Conservation (phyloP, 106 monocot species). For the Dioscorea alata region DNA sequence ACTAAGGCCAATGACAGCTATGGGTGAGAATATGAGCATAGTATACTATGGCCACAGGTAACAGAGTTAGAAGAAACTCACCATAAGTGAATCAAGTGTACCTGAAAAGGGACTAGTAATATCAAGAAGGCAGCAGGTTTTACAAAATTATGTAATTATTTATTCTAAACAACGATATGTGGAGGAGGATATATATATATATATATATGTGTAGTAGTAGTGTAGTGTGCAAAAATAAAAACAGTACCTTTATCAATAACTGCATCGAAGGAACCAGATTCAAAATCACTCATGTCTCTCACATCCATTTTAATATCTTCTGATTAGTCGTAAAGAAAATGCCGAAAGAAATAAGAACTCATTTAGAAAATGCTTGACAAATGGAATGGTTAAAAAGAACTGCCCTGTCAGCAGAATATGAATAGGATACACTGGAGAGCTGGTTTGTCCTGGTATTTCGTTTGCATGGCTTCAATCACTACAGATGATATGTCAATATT, state of each 20-base stretch:
- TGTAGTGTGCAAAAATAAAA: neutral
- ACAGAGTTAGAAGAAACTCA: slow-evolving; percentile 37
- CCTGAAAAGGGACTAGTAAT: slow-evolving; percentile 45
- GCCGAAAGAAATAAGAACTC: neutral
- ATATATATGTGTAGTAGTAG: too few species aligned
- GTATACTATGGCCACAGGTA: slow-evolving; percentile 9
- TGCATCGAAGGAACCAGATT: slow-evolving; percentile 72
- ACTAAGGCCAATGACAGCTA: slow-evolving; percentile 42
- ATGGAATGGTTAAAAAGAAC: neutral
- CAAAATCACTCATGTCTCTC: slow-evolving; percentile 63
- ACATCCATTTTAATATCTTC: slow-evolving; percentile 87
- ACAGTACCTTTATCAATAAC: slow-evolving; percentile 89
- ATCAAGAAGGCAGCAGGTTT: slow-evolving; percentile 17
- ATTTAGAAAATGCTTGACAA: neutral
- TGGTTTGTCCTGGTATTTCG: slow-evolving; percentile 58
- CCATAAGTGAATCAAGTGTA: slow-evolving; percentile 95
- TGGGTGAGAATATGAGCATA: slow-evolving; percentile 20
- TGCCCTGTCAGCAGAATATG: neutral
- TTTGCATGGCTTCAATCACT: slow-evolving; percentile 77
- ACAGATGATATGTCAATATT: slow-evolving; percentile 94
- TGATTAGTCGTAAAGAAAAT: slow-evolving; percentile 17
- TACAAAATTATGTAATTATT: neutral
- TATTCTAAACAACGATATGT: neutral
- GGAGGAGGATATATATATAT: neutral
- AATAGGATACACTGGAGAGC: slow-evolving; percentile 66